Base-by-base conservation (phyloP, 768 basidiomycete genomes). In the Baorangia bicolor region DNA sequence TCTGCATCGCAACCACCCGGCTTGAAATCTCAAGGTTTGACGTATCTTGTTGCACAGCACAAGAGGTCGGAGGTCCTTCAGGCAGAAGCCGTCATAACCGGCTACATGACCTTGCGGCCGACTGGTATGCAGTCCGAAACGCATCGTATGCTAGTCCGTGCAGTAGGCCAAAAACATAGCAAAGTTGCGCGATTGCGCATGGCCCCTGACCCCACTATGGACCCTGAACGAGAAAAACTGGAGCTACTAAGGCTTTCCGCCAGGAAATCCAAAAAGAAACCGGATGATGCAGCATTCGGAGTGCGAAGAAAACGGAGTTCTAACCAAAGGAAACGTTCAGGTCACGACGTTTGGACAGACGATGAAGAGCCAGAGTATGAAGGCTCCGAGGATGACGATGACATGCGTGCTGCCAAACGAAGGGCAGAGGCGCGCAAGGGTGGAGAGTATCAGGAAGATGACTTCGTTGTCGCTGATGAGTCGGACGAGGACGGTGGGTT, bases 101-200 rank as follows among this genome's bases (percentile, higher is more conserved):
- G 93, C 38, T 84, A 86, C 64, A 87, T 95, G 83, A 80, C 84
- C 39, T 76, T 96, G 56, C 86, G 88, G 3, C 94, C 94, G 3
- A 90, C 91, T 4, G 88, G 90, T 55, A 93, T 94, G 88, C 88
- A 93, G 67, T 90, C 88, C 5, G 88, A 90, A 71, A 91, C 91
- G 14, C 93, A 96, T 70, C 84, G 89, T 48, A 88, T 92, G 83
- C 79, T 95, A 37, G 94, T 93, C 8, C 85, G 87, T 35, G 86
- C 90, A 37, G 90, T 94, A 9, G 89, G 88, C 31, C 89, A 93
- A 66, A 88, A 88, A 70, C 88, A 94, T 73, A 87, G 79, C 71
- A 90, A 90, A 67, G 81, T 88, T 21, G 87, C 91, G 5, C 83
- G 87, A 49, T 78, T 92, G 59, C 85, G 86, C 58, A 86, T 92